phyloP scores from a whole-genome alignment of 257 asterid species.

The Osmanthus fragrans region DNA sequence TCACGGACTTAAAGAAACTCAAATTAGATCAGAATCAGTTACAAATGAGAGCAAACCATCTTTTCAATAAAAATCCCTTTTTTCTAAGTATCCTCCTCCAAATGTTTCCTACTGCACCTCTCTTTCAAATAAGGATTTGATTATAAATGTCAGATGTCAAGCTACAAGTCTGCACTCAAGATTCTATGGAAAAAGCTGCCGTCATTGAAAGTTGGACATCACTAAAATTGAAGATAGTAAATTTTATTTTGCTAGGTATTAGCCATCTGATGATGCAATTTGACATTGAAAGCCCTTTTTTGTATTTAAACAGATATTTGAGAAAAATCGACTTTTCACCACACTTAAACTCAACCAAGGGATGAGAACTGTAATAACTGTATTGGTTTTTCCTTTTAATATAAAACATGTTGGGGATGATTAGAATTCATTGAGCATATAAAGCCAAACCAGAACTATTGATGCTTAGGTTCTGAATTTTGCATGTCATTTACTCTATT shows the following conservation, averaged over 20 bases:
- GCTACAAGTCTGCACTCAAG: no score
- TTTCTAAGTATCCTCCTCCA: no score
- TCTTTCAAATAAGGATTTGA: no score
- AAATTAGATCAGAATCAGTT: no score
- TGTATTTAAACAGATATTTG: neutral
- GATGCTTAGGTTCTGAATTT: neutral
- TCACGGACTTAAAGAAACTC: no score
- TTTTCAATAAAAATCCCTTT: no score
- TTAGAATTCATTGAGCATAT: neutral
- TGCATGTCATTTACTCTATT: neutral
- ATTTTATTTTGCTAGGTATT: neutral
- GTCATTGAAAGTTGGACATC: no score
- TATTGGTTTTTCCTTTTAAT: neutral
- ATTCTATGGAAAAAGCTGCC: no score
- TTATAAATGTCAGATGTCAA: no score
- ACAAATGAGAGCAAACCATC: no score
- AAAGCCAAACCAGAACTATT: neutral
- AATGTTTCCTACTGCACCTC: no score
- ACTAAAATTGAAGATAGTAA: no score
- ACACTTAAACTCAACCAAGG: neutral
- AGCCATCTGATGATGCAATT: neutral
- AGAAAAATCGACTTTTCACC: neutral
- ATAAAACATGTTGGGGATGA: neutral
- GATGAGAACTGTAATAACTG: neutral
- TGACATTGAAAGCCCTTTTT: neutral